Evolutionary conservation across 805 yeast species (phyloP).

Genomic region (Jamesozyma piceae): DNA sequence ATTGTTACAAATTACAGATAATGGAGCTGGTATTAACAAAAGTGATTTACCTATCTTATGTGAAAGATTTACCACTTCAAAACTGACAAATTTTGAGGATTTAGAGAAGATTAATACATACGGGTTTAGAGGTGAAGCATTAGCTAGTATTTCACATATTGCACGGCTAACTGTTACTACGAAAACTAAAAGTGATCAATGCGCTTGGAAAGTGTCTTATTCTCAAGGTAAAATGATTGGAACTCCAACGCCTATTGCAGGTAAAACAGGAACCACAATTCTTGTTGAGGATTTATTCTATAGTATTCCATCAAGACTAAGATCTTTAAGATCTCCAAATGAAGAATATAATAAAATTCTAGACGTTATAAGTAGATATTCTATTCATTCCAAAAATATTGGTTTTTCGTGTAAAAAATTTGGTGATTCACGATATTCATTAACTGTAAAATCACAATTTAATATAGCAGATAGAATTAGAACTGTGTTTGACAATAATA

Average conservation of each 20-base stretch:
- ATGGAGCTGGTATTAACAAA: slow-evolving; percentile 71
- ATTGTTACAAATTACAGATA: slow-evolving; percentile 76
- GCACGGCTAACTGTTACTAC: slow-evolving; percentile 75
- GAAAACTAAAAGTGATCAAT: slow-evolving; percentile 46
- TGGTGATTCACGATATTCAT: slow-evolving; percentile 63
- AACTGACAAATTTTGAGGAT: slow-evolving; percentile 66
- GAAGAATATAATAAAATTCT: slow-evolving; percentile 73
- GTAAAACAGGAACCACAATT: slow-evolving; percentile 77
- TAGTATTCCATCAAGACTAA: slow-evolving; percentile 70
- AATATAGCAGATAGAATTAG: slow-evolving; percentile 61
- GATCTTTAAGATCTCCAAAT: slow-evolving; percentile 51
- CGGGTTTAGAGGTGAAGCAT: slow-evolving; percentile 95
- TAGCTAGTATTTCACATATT: slow-evolving; percentile 88
- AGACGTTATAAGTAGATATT: slow-evolving; percentile 76
- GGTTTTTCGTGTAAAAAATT: slow-evolving; percentile 73
- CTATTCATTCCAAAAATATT: slow-evolving; percentile 59
- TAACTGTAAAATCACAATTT: slow-evolving; percentile 47
- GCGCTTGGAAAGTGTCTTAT: slow-evolving; percentile 69
- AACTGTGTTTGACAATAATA: slow-evolving; percentile 55
- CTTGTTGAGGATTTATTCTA: slow-evolving; percentile 82
- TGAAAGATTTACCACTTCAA: slow-evolving; percentile 87
- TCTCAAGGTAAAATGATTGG: slow-evolving; percentile 51
- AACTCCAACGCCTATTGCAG: slow-evolving; percentile 71
- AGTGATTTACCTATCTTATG: slow-evolving; percentile 76
- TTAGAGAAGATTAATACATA: slow-evolving; percentile 61